These are phyloP conservation scores for Centrapalus pauciflorus DNA, from an alignment of 129 eudicot species.

Conservation along the genomic window DNA sequence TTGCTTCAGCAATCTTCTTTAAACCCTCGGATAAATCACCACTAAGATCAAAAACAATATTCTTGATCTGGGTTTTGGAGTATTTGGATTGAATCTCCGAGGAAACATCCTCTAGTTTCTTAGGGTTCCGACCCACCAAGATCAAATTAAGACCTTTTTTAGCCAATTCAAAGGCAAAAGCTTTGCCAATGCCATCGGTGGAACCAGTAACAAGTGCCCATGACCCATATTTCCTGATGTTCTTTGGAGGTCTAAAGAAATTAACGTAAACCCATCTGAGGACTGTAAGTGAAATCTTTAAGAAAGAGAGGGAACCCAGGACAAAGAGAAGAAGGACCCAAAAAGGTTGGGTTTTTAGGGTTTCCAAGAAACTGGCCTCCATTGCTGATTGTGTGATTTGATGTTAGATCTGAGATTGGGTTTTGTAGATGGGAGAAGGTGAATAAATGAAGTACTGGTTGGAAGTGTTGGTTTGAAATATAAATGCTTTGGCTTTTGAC, in stretches of 20 bases:
- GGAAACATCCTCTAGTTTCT: slow-evolving; percentile 54
- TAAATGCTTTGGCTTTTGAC: background rate
- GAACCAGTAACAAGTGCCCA: slow-evolving; percentile 93
- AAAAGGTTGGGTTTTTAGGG: slow-evolving; percentile 23
- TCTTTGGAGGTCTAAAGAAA: slow-evolving; percentile 55
- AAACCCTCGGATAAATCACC: slow-evolving; percentile 36
- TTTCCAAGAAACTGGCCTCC: background rate
- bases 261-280: slow-evolving; percentile 28
- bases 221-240: slow-evolving; percentile 59
- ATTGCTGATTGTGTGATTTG: slow-evolving; percentile 16
- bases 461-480: slow-evolving; percentile 8
- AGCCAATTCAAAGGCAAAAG: slow-evolving; percentile 78
- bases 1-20: slow-evolving; percentile 16
- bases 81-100: slow-evolving; percentile 43
- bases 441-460: background rate
- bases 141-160: slow-evolving; percentile 57
- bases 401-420: slow-evolving; percentile 13
- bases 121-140: slow-evolving; percentile 70
- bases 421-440: background rate
- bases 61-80: slow-evolving; percentile 49
- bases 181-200: slow-evolving; percentile 88
- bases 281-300: slow-evolving; percentile 5
- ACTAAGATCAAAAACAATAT: slow-evolving; percentile 60
- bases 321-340: slow-evolving; percentile 8
- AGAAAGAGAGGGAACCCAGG: slow-evolving; percentile 2